These are phyloP conservation scores for Polyrhizophydium stewartii DNA, from an alignment of 371 early-diverging fungal species.

Conservation along the genomic window DNA sequence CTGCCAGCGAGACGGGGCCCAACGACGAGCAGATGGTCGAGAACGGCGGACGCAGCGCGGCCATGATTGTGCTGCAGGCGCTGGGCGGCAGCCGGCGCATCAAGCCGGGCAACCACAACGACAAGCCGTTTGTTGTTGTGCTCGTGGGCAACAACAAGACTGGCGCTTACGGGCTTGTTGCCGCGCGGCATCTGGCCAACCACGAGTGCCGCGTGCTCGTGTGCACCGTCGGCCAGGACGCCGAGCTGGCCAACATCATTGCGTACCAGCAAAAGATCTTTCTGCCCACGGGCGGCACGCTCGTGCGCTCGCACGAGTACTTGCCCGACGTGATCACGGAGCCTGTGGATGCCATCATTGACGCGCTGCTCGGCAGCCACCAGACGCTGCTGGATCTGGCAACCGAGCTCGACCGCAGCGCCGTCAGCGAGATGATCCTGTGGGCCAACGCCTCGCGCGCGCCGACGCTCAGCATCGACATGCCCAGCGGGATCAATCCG, in stretches of 20 bases:
- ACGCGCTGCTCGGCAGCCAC: constrained; percentile 65
- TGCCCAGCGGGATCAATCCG: constrained; percentile 64
- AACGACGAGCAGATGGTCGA: constrained; percentile 70
- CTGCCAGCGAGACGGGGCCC: constrained; percentile 56
- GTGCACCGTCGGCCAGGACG: constrained; percentile 49
- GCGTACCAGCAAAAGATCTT: constrained; percentile 44
- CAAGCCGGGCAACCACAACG: constrained; percentile 63
- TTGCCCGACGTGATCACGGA: constrained; percentile 41
- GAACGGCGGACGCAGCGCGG: constrained; percentile 73
- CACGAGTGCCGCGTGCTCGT: constrained; percentile 66
- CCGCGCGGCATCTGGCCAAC: constrained; percentile 69
- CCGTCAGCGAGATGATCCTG: constrained; percentile 55
- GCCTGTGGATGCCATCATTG: constrained; percentile 76
- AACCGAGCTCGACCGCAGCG: constrained; percentile 46
- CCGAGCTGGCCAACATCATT: constrained; percentile 28
- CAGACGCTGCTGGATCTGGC: constrained; percentile 54
- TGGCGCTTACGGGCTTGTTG: constrained; percentile 66
- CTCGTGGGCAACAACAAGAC: constrained; percentile 68
- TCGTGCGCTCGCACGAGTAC: constrained; percentile 20
- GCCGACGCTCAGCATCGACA: constrained; percentile 64
- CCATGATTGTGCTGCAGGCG: constrained; percentile 62
- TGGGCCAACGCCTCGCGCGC: constrained; percentile 75
- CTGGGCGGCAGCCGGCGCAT: constrained; percentile 68
- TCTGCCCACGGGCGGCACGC: constrained; percentile 30
- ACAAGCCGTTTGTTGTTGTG: constrained; percentile 63